Evolutionary conservation across 192 early-diverging fungal genomes (phyloP).

Genomic region (Backusella tuberculispora): DNA sequence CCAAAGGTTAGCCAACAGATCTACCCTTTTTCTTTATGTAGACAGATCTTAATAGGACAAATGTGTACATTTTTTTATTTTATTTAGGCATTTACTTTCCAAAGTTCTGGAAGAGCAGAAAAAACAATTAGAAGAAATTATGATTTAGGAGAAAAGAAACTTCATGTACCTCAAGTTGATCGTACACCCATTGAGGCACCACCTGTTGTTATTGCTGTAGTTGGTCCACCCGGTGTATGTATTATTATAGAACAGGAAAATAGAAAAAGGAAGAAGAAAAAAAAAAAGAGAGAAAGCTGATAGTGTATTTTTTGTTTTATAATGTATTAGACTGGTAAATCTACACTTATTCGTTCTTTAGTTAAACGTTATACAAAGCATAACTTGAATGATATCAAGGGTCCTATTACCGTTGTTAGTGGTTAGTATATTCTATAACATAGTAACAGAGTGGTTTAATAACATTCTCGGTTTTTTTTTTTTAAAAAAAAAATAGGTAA

Average conservation of each 20-base stretch:
- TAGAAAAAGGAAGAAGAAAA: neutral
- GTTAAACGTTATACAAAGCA: constrained; percentile 96
- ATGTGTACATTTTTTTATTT: neutral
- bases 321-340: constrained; percentile 80
- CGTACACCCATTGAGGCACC: constrained; percentile 89
- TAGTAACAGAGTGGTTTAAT: neutral
- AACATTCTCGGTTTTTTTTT: neutral
- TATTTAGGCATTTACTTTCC: constrained; percentile 76
- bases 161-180: constrained; percentile 96
- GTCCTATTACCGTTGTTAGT: constrained; percentile 96
- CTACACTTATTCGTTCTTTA: constrained; percentile 95
- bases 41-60: neutral
- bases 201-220: constrained; percentile 93
- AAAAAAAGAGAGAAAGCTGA: too few relatives aligned
- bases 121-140: constrained; percentile 79
- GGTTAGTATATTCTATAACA: constrained; percentile 43
- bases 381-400: constrained; percentile 87
- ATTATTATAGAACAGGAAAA: neutral
- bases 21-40: neutral
- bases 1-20: constrained; percentile 64
- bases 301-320: constrained; percentile 11
- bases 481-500: constrained; percentile 58
- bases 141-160: constrained; percentile 86
- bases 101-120: constrained; percentile 75
- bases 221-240: constrained; percentile 88